Evolutionary conservation across 2,329 filamentous ascomycete genomes (phyloP).

Genomic region (Cladosporium sp.): DNA sequence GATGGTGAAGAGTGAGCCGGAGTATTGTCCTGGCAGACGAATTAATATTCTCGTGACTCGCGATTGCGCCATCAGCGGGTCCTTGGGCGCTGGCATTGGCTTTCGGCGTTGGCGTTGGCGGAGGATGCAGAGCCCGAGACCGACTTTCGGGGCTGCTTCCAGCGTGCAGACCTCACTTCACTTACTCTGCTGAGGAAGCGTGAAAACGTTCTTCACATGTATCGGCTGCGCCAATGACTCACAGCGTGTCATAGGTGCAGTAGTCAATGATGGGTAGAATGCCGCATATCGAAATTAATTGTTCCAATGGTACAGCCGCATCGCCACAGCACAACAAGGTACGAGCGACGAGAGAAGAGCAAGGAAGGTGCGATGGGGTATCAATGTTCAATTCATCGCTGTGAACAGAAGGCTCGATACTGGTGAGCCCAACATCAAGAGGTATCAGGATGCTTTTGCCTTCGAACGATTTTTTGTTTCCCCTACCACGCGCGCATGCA

Average conservation of each 20-base stretch:
- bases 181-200: background rate
- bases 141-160: background rate
- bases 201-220: no score
- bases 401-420: background rate
- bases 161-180: background rate
- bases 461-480: no score
- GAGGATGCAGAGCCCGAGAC: background rate
- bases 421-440: background rate
- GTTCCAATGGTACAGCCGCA: no score
- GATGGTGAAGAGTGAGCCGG: background rate
- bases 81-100: background rate
- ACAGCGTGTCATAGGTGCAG: no score
- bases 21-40: background rate
- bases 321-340: no score
- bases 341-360: background rate
- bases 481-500: background rate
- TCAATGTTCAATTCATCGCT: background rate
- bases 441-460: background rate
- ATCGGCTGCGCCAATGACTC: no score
- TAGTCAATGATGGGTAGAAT: no score
- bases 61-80: conserved; percentile 7
- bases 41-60: background rate
- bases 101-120: background rate
- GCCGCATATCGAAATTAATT: no score
- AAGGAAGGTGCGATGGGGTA: background rate